Evolutionary conservation across 768 basidiomycete genomes (phyloP), one percentile per base, ranked within the genome.

Genomic region (Lactarius hengduanensis): DNA sequence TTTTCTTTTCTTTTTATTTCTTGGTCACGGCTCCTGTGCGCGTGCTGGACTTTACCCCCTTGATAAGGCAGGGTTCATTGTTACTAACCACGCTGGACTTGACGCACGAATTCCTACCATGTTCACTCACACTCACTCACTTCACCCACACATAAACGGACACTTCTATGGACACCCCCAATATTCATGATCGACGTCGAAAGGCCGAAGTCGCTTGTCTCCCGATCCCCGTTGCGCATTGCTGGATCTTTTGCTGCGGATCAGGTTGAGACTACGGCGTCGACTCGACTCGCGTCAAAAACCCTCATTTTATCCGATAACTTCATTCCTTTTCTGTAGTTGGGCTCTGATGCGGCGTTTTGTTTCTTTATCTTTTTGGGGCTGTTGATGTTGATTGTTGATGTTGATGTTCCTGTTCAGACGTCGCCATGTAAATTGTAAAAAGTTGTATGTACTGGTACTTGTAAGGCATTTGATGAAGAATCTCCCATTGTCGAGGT

Each of bases 211-310:
- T 50, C 43, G 22, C 50, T 15, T 7, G 50, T 50, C 50, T 50
- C 50, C 50, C 50, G 50, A 50, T 50, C 50, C 11, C 5, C 26
- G 22, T 26, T 50, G 50, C 50, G 22, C 50, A 50, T 50, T 22
- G 22, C 22, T 15, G 22, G 50, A 11, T 26, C 22, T 50, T 55
- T 26, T 55, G 26, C 26, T 11, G 13, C 26, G 54, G 40, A 57
- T 54, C 65, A 20, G 65, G 65, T 66, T 26, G 65, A 66, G 65
- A 66, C 45, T 30, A 53, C 50, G 22, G 32, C 28, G 8, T 36
- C 32, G 18, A 36, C 34, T 32, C 28, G 18, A 57, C n/a, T 57
- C 56, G 18, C 20, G 30, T 57, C 54, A 55, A 26, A 32, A 26
- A 55, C 54, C 54, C 13, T 32, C 54, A 55, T 32, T 41, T 41